Base-by-base conservation (phyloP, 106 monocot species). In the Dioscorea alata region DNA sequence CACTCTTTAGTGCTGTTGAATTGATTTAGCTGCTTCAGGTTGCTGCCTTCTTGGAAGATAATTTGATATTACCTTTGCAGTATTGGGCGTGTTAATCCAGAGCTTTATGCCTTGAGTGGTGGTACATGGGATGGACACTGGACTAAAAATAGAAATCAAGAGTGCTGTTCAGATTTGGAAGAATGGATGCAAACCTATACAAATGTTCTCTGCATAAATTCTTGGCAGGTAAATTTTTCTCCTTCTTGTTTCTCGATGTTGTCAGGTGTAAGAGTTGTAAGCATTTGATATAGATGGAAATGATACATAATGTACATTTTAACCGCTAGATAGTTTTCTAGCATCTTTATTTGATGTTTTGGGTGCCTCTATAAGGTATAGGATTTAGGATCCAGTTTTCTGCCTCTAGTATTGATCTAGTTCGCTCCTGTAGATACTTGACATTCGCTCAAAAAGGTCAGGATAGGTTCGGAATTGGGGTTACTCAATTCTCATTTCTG, bases 11-110 rank as follows among this genome's bases (percentile, higher is more conserved):
- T 42, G 6, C 42, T 0, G 6, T 1, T 10, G 42, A 42, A 42
- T 42, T 42, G 42, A 42, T 42, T 42, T 3, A 42, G 10, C 42
- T 42, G 9, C 42, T 42, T 42, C 42, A 42, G 6, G 42, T 42
- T 42, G 6, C 42, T 42, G 42, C 42, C 42, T 42, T 42, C 42
- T 42, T 42, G 42, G 6, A 42, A 8, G 42, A 42, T 42, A 10
- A 42, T 42, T 42, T 42, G 42, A 42, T 42, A 42, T 42, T 42
- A 42, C 5, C 6, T 48, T 58, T 76, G 60, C 76, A 99, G 99
- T 81, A 90, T 99, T 76, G 99, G 99, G 13, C 87, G 79, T 73
- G 87, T 99, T 20, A 93, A 93, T 76, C 75, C 73, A 64, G 99
- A 93, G 63, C 59, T 99, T 14, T 99, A 93, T 85, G 99, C 99